A percentile compares a stretch with the other conserved stretches of the same genome.
These are phyloP conservation scores for Penicillium janthinellum DNA, from an alignment of 2,329 filamentous ascomycete species.

Conservation along the genomic window DNA sequence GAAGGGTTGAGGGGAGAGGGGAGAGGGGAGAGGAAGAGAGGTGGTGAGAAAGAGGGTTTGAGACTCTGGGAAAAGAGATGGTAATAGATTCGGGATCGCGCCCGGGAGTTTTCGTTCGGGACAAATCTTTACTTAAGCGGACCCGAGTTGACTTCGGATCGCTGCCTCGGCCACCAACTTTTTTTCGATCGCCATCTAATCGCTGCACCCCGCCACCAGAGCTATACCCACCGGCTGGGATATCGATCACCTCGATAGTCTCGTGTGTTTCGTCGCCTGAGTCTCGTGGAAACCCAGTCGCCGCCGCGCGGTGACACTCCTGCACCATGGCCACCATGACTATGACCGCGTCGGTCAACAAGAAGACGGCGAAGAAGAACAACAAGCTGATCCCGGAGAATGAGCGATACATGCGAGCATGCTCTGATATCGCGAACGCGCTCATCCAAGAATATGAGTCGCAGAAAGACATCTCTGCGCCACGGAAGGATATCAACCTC, in stretches of 20 bases:
- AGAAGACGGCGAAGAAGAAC: conserved; percentile 63
- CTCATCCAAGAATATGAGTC: conserved; percentile 94
- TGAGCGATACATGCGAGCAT: conserved; percentile 90
- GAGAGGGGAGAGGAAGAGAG: conserved; percentile 17
- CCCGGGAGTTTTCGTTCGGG: conserved; percentile 37
- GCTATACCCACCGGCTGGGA: not conserved
- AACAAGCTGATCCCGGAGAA: conserved; percentile 84
- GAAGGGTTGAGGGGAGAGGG: conserved; percentile 20
- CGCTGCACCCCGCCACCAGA: conserved; percentile 14
- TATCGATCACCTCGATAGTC: not conserved
- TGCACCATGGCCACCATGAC: conserved; percentile 63
- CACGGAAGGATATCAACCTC: conserved; percentile 86
- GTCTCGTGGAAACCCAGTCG: not conserved
- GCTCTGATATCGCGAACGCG: conserved; percentile 90
- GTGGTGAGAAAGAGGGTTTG: conserved; percentile 14
- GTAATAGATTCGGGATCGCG: conserved; percentile 29
- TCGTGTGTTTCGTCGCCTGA: not conserved
- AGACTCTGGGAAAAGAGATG: conserved; percentile 23
- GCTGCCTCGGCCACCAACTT: conserved; percentile 28
- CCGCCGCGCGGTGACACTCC: conserved; percentile 17
- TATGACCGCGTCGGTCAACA: conserved; percentile 59
- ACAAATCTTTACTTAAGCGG: conserved; percentile 43
- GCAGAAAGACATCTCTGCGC: conserved; percentile 69
- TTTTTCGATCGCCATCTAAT: conserved; percentile 25
- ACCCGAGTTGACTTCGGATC: conserved; percentile 34